A percentile compares a stretch with the other conserved stretches of the same genome.
These are phyloP conservation scores for Leccinum truebloodii DNA, from an alignment of 768 basidiomycete species.

Conservation along the genomic window DNA sequence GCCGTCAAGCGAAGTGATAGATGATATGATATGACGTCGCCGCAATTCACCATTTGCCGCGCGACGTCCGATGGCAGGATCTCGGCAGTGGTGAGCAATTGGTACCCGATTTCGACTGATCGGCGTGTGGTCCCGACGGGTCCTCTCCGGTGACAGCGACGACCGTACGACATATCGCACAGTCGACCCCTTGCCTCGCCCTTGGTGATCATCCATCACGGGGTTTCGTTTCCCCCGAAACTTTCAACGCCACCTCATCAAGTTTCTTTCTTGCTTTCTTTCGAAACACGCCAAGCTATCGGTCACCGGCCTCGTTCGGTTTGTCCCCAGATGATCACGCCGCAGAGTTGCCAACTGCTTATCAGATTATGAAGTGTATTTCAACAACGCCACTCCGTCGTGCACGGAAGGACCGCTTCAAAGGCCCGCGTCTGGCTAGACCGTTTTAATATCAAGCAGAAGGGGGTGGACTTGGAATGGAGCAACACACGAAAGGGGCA, in stretches of 20 bases:
- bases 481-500: constrained; percentile 15
- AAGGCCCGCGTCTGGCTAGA: not conserved
- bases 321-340: constrained; percentile 18
- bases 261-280: not conserved
- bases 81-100: constrained; percentile 1
- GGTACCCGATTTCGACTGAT: constrained; percentile 9
- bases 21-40: not conserved
- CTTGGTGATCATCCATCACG: not conserved
- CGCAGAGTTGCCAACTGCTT: constrained; percentile 22
- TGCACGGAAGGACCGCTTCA: constrained; percentile 19
- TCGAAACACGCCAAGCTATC: constrained; percentile 17
- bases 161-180: not conserved
- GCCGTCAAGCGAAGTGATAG: not conserved
- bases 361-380: constrained; percentile 12
- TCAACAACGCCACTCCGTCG: constrained; percentile 22
- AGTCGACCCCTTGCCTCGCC: constrained; percentile 1
- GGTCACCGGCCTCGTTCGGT: not conserved
- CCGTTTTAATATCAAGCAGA: constrained; percentile 5
- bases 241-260: constrained; percentile 22
- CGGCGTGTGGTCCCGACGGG: constrained; percentile 5
- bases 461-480: constrained; percentile 2
- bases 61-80: constrained; percentile 1
- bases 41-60: not conserved
- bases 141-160: constrained; percentile 4
- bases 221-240: not conserved